Conservation (phyloP, 2,329 filamentous ascomycete species). For the Botrytis elliptica region DNA sequence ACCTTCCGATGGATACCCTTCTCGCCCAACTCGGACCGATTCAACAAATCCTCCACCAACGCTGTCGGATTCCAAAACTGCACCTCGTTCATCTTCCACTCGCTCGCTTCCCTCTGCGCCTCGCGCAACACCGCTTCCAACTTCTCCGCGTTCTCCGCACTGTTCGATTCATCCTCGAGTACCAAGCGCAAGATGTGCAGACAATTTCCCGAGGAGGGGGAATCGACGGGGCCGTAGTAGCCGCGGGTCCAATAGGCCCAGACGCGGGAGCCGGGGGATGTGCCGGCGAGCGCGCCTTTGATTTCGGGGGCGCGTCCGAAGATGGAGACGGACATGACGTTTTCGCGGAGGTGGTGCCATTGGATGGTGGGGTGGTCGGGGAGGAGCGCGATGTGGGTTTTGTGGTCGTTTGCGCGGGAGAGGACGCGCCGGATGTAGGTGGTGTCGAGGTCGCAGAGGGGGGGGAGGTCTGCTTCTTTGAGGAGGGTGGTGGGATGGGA, state of each 20-base stretch:
- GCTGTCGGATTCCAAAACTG: conserved; percentile 81
- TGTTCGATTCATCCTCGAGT: conserved; percentile 53
- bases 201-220: conserved; percentile 54
- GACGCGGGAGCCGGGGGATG: conserved; percentile 51
- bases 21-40: conserved; percentile 47
- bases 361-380: conserved; percentile 66
- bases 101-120: conserved; percentile 67
- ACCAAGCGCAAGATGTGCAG: conserved; percentile 69
- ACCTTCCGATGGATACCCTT: conserved; percentile 45
- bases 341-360: conserved; percentile 81
- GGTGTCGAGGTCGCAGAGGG: conserved; percentile 65
- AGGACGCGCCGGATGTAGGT: conserved; percentile 56
- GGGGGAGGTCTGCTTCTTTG: conserved; percentile 57
- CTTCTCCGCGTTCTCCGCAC: conserved; percentile 49
- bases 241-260: conserved; percentile 73
- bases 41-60: conserved; percentile 49
- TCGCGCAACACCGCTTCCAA: conserved; percentile 63
- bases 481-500: conserved; percentile 42
- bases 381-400: conserved; percentile 61
- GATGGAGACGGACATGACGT: conserved; percentile 68
- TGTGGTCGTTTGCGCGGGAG: conserved; percentile 41
- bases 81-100: conserved; percentile 69
- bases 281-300: conserved; percentile 65
- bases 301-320: conserved; percentile 54
- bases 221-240: conserved; percentile 56